Base-by-base conservation (phyloP, 148 eudicot genomes). In the Spergularia bocconei region DNA sequence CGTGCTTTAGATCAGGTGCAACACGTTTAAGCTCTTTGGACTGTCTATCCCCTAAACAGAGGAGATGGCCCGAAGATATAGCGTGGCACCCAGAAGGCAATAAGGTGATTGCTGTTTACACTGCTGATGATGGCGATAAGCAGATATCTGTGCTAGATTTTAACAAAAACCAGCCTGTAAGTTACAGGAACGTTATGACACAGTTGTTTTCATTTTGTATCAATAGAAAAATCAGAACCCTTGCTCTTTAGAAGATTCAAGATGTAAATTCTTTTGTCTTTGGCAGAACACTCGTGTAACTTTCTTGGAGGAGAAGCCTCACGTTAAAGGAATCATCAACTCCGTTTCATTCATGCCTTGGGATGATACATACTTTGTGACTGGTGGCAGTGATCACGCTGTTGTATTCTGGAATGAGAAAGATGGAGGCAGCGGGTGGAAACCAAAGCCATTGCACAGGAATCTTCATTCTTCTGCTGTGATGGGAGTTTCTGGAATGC, bases 51-150 rank as follows among this genome's bases (percentile, higher is more conserved):
- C 89, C 83, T 51, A 92, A 89, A 85, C 88, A 86, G 63, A 89
- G 94, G 83, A 89, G 97, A 84, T 95, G 99, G 99, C 94, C 99
- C 44, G 99, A 95, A 89, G 99, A 95, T 86, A 84, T 92, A 76
- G 91, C 99, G 39, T 95, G 97, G 96, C 99, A 92, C 81, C 99
- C 97, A n/a, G 88, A 81, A 44, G 99, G 99, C 60, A 81, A 62
- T 74, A 83, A 84, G 74, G 66, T 95, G 59, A 67, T 92, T 75
- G 81, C 90, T 61, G 99, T 88, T 39, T 95, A 92, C 69, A 86
- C 67, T 83, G 97, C 99, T 55, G 99, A 95, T 87, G 88, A 85
- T 66, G 94, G 96, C 73, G 99, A 95, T 76, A 83, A 93, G 74
- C 99, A 95, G 85, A 87, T 92, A 81, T 86, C 97, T 44, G 79